phyloP scores from a whole-genome alignment of 2,329 filamentous ascomycete species.

The Fusarium annulatum region DNA sequence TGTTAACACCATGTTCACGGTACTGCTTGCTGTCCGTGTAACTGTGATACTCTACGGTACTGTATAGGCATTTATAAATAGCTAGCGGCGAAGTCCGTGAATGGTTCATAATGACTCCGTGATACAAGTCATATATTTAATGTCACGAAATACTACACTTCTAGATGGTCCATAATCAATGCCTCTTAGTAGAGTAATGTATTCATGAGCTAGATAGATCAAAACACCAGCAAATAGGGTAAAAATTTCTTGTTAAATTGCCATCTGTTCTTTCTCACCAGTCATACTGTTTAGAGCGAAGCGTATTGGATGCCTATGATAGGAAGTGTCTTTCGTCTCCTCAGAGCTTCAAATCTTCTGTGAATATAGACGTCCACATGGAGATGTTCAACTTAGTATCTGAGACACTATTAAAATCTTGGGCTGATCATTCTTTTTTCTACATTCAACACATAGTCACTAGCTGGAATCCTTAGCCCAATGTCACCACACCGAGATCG shows the following conservation, averaged over 20 bases:
- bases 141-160: background rate
- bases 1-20: background rate
- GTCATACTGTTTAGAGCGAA: background rate
- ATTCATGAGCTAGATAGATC: background rate
- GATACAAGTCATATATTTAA: background rate
- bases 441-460: background rate
- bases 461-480: background rate
- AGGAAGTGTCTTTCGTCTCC: background rate
- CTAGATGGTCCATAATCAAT: too few relatives aligned
- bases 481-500: too few relatives aligned
- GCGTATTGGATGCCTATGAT: background rate
- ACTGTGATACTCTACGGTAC: background rate
- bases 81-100: background rate
- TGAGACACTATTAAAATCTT: background rate
- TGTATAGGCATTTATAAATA: background rate
- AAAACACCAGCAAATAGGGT: rapidly evolving
- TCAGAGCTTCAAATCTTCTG: too few relatives aligned
- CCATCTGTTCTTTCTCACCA: too few relatives aligned
- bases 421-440: background rate
- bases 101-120: background rate
- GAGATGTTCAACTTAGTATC: background rate
- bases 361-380: background rate
- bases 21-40: background rate
- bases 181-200: too few relatives aligned
- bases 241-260: background rate